Evolutionary conservation across 371 early-diverging fungal species (phyloP).

Genomic region (Fennellomyces sp.): DNA sequence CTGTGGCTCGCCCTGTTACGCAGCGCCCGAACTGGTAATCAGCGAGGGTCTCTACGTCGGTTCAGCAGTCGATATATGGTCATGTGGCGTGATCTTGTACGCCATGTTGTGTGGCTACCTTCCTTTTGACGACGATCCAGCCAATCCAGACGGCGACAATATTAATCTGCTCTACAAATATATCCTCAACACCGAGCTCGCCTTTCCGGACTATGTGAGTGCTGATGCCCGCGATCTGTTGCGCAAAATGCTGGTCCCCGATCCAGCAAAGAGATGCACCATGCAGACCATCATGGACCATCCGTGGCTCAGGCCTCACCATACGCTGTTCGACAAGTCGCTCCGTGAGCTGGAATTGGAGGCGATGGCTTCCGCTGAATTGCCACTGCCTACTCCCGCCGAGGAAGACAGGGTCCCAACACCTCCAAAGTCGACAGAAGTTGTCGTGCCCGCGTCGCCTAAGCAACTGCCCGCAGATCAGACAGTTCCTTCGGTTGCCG

Average conservation of each 20-base stretch:
- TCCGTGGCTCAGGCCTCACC: constrained; percentile 61
- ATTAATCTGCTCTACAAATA: constrained; percentile 96
- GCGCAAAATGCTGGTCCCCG: constrained; percentile 90
- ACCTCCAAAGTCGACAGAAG: neutral
- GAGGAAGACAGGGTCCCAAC: neutral
- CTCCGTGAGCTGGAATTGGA: constrained; percentile 24
- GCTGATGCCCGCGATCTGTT: constrained; percentile 82
- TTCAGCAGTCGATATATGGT: constrained; percentile 97
- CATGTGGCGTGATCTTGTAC: constrained; percentile 93
- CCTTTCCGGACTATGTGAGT: constrained; percentile 90
- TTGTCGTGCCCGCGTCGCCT: neutral
- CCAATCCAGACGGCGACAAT: constrained; percentile 95
- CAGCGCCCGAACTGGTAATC: constrained; percentile 97
- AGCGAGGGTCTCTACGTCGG: constrained; percentile 97
- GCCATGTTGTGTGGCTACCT: constrained; percentile 98
- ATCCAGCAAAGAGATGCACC: constrained; percentile 84
- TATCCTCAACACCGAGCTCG: constrained; percentile 88
- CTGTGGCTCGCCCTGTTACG: constrained; percentile 98
- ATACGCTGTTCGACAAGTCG: constrained; percentile 32
- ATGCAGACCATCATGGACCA: constrained; percentile 89
- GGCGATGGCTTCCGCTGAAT: constrained; percentile 17
- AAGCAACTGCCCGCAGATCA: neutral
- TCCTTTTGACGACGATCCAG: constrained; percentile 99
- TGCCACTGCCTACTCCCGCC: constrained; percentile 10
- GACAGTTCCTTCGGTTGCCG: constrained; percentile 4